Evolutionary conservation across 352 stramenopile species (phyloP).

Genomic region (Phytophthora vignae): DNA sequence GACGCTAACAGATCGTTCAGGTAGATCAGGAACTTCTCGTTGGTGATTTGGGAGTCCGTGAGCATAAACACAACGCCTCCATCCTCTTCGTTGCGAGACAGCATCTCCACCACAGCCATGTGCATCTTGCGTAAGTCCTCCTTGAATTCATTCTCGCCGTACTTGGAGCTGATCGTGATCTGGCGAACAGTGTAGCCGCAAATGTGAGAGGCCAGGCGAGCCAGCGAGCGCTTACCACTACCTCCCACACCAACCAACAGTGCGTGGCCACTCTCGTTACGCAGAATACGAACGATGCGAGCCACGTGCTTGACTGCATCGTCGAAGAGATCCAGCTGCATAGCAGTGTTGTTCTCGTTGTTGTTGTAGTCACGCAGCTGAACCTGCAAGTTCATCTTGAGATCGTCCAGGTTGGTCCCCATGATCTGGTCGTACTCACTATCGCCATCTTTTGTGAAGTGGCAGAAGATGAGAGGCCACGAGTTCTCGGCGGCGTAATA

Average conservation of each 20-base stretch:
- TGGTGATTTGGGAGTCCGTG: conserved; percentile 96
- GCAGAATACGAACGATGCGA: conserved; percentile 95
- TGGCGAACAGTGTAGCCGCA: conserved; percentile 92
- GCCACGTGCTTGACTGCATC: conserved; percentile 97
- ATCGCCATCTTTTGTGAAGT: conserved; percentile 95
- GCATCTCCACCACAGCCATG: conserved; percentile 93
- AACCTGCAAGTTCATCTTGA: conserved; percentile 90
- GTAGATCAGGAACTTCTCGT: conserved; percentile 97
- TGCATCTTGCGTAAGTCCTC: conserved; percentile 97
- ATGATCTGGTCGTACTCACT: conserved; percentile 95
- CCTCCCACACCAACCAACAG: conserved; percentile 95
- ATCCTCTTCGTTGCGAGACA: conserved; percentile 84
- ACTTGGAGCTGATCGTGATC: conserved; percentile 96
- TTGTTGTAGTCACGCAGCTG: conserved; percentile 95
- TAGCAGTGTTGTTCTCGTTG: conserved; percentile 96
- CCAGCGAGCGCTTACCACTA: conserved; percentile 94
- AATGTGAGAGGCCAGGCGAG: conserved; percentile 94
- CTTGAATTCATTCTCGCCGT: conserved; percentile 96
- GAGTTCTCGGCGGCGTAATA: conserved; percentile 96
- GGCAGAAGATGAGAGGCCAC: conserved; percentile 96
- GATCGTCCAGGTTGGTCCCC: conserved; percentile 88
- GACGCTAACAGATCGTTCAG: conserved; percentile 96
- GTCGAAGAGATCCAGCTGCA: conserved; percentile 97
- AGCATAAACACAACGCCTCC: conserved; percentile 95
- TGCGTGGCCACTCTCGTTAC: conserved; percentile 90